Conservation (phyloP, 75 land plant genomes). For the Selaginella tamariscina region DNA sequence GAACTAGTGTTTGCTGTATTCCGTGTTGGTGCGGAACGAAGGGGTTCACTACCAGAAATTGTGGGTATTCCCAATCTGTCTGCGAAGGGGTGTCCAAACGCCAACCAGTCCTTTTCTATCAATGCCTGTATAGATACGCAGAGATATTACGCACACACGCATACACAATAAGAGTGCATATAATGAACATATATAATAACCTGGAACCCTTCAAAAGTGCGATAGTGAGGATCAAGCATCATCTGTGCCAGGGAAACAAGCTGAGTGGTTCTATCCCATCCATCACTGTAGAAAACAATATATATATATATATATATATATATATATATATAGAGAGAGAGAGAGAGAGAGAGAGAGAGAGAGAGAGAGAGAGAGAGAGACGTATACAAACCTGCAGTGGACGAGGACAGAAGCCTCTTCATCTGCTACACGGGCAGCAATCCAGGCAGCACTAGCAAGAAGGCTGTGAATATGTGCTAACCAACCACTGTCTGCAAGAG, state of each 20-base stretch:
- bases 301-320: too few species aligned
- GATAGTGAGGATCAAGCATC: conserved; percentile 91
- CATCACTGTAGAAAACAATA: conserved; percentile 62
- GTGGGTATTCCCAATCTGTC: conserved; percentile 80
- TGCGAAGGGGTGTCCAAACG: conserved; percentile 95
- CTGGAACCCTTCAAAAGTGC: conserved; percentile 92
- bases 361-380: not conserved
- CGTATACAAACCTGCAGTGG: conserved; percentile 85
- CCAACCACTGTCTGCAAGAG: conserved; percentile 96
- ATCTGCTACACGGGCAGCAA: conserved; percentile 74
- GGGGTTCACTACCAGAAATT: conserved; percentile 43
- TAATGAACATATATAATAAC: conserved; percentile 24
- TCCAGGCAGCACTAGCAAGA: conserved; percentile 91
- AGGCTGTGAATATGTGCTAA: conserved; percentile 76
- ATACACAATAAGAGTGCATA: not conserved
- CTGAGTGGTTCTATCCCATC: conserved; percentile 98
- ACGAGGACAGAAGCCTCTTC: conserved; percentile 92
- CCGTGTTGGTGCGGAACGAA: conserved; percentile 54
- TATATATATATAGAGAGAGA: too few species aligned
- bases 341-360: not conserved
- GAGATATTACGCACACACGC: not conserved
- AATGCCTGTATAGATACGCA: conserved; percentile 46
- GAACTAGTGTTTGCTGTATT: conserved; percentile 30
- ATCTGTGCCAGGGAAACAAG: conserved; percentile 70
- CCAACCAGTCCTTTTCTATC: conserved; percentile 96